Evolutionary conservation across 2,329 filamentous ascomycete genomes (phyloP).

Genomic region (Onygenales sp.): DNA sequence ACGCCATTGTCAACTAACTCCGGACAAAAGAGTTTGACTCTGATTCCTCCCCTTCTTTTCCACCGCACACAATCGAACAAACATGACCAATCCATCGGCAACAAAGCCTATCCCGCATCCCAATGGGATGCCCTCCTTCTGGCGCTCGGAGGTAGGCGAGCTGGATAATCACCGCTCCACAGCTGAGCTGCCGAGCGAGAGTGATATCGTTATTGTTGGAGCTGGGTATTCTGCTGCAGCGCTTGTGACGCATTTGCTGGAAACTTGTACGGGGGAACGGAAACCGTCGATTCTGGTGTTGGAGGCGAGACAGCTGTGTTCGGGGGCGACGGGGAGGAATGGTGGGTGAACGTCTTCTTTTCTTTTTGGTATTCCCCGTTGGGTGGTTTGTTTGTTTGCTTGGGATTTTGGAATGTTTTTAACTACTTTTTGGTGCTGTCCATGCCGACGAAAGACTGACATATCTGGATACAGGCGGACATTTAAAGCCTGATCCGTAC

Average conservation of each 20-base stretch:
- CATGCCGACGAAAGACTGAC: background rate
- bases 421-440: background rate
- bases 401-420: too few relatives aligned
- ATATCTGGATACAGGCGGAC: background rate
- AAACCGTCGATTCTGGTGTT: background rate
- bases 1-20: too few relatives aligned
- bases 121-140: background rate
- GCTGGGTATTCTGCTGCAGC: background rate
- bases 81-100: too few relatives aligned
- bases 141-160: background rate
- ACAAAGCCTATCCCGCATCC: background rate
- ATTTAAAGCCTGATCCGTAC: background rate
- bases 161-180: background rate
- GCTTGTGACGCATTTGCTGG: background rate
- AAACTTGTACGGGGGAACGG: background rate
- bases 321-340: background rate
- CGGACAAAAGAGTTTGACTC: too few relatives aligned
- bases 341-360: background rate
- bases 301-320: background rate
- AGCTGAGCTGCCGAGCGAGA: background rate
- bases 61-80: too few relatives aligned
- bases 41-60: too few relatives aligned
- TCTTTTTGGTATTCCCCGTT: background rate
- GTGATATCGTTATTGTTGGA: background rate
- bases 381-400: too few relatives aligned